phyloP scores from a whole-genome alignment of 176 grass and related monocot species.

The Puccinellia tenuiflora region DNA sequence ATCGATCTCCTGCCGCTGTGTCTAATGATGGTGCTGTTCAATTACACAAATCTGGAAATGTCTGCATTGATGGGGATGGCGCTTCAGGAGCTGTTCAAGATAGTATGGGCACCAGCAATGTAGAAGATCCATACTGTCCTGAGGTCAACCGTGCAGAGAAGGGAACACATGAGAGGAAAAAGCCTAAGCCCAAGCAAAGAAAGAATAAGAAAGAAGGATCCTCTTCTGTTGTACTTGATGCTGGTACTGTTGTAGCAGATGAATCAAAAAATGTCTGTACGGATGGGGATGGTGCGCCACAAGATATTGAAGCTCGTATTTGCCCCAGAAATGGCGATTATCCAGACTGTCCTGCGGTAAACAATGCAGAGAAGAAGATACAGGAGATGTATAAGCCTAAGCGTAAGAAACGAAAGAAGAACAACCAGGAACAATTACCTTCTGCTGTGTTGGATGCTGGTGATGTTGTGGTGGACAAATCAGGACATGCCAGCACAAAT shows the following conservation, averaged over 20 bases:
- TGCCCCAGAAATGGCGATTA: not conserved
- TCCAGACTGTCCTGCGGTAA: not conserved
- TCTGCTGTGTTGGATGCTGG: not conserved
- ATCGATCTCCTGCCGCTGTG: not conserved
- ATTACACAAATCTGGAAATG: constrained; percentile 15
- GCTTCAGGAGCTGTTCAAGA: not conserved
- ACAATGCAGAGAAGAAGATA: not conserved
- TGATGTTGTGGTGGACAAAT: not conserved
- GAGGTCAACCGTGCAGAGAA: not conserved
- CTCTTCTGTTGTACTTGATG: not conserved
- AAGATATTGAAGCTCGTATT: not conserved
- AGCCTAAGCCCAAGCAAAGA: not conserved
- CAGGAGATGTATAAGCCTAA: not conserved
- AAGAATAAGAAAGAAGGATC: constrained; percentile 12
- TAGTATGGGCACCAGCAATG: not conserved
- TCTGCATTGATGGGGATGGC: not conserved
- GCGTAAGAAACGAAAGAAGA: not conserved
- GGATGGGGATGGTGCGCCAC: not conserved
- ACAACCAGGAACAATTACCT: not conserved
- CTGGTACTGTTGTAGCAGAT: not conserved
- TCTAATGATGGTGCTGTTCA: not conserved
- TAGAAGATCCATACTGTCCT: not conserved
- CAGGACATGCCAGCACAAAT: not conserved
- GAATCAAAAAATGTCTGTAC: not conserved
- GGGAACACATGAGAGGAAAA: not conserved